Conservation (phyloP, 495 filamentous ascomycete genomes). For the Chaetomium cochliodes region DNA sequence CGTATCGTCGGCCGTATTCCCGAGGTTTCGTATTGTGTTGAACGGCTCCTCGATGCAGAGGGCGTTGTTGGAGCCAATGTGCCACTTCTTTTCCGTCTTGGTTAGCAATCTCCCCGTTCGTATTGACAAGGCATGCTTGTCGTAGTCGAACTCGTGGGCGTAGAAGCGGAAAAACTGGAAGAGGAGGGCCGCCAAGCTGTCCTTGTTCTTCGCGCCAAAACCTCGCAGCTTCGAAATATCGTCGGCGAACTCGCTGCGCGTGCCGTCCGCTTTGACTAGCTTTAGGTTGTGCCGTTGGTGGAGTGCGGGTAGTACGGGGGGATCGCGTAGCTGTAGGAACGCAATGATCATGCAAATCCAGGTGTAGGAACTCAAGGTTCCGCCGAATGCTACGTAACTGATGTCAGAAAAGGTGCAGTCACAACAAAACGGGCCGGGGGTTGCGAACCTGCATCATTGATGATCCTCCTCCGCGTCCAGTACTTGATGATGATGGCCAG, state of each 20-base stretch:
- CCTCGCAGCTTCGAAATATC: slow-evolving; percentile 69
- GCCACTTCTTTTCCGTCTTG: slow-evolving; percentile 85
- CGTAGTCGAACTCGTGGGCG: slow-evolving; percentile 88
- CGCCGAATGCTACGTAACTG: slow-evolving; percentile 68
- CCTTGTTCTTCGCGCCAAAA: slow-evolving; percentile 77
- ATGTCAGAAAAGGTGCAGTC: slow-evolving; percentile 11
- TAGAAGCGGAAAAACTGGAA: slow-evolving; percentile 96
- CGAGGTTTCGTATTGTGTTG: slow-evolving; percentile 87
- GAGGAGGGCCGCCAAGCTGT: slow-evolving; percentile 75
- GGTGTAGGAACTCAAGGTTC: slow-evolving; percentile 96
- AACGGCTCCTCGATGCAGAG: slow-evolving; percentile 97
- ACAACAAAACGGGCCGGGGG: neutral
- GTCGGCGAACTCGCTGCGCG: slow-evolving; percentile 77
- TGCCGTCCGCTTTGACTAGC: slow-evolving; percentile 56
- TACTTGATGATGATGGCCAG: slow-evolving; percentile 95
- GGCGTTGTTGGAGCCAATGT: slow-evolving; percentile 69
- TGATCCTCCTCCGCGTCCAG: slow-evolving; percentile 87
- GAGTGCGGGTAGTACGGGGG: slow-evolving; percentile 82
- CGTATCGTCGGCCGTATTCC: slow-evolving; percentile 93
- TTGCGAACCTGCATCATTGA: slow-evolving; percentile 89
- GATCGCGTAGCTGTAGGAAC: slow-evolving; percentile 86
- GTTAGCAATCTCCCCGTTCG: slow-evolving; percentile 78
- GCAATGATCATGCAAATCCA: slow-evolving; percentile 99
- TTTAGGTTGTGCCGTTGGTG: slow-evolving; percentile 72
- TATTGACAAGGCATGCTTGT: slow-evolving; percentile 79